A percentile compares a stretch with the other conserved stretches of the same genome.
Evolutionary conservation across 306 rosid genomes (phyloP).

Genomic region (Hylodesmum podocarpum): DNA sequence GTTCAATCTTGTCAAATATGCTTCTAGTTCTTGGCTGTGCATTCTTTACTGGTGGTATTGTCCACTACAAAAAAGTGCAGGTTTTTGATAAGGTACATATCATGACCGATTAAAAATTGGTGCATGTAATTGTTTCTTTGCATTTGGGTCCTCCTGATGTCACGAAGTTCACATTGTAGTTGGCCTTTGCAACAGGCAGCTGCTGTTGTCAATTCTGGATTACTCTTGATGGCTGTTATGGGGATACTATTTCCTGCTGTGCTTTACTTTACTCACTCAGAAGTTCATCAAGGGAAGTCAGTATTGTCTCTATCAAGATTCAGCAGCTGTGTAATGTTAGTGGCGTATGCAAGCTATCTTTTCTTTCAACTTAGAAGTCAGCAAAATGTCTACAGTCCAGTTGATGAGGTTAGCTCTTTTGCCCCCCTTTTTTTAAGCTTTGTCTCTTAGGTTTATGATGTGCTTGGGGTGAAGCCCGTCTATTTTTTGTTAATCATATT

Average conservation of each 20-base stretch:
- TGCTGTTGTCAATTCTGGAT: constrained; percentile 82
- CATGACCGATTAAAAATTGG: background rate
- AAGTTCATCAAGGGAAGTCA: constrained; percentile 75
- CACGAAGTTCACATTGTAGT: constrained; percentile 27
- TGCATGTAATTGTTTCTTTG: background rate
- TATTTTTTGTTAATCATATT: background rate
- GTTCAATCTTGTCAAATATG: constrained; percentile 92
- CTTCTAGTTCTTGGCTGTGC: constrained; percentile 94
- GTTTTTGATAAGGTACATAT: constrained; percentile 65
- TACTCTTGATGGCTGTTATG: constrained; percentile 95
- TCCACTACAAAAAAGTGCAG: constrained; percentile 58
- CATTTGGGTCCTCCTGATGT: background rate
- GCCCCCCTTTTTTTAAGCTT: background rate
- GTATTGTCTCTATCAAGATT: constrained; percentile 84
- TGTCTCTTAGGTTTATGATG: background rate
- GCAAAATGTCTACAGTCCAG: constrained; percentile 52
- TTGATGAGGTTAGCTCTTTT: constrained; percentile 56
- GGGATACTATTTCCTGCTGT: constrained; percentile 87
- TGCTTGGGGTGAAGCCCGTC: background rate
- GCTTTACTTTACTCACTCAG: constrained; percentile 88
- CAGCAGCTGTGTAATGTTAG: constrained; percentile 85
- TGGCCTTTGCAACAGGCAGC: constrained; percentile 64
- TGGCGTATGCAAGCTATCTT: constrained; percentile 86
- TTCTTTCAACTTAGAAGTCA: constrained; percentile 81
- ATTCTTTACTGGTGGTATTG: constrained; percentile 84